A percentile compares a stretch with the other conserved stretches of the same genome.
Evolutionary conservation across 768 basidiomycete species (phyloP).

Genomic region (Pulveroboletus sp.): DNA sequence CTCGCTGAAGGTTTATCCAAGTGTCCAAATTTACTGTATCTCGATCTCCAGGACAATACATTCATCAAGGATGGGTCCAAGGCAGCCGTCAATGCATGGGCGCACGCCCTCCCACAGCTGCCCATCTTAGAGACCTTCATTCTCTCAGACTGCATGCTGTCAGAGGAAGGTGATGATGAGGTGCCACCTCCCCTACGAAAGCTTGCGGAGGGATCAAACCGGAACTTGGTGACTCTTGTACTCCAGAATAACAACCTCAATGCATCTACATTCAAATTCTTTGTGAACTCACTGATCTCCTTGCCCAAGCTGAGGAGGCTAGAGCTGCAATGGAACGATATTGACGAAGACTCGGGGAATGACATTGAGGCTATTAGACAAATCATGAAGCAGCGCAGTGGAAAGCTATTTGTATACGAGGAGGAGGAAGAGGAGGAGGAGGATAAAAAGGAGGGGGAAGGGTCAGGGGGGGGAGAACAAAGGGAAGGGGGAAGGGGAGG

Average conservation of each 20-base stretch:
- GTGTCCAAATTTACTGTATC: constrained; percentile 58
- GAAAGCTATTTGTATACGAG: constrained; percentile 61
- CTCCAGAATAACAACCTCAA: constrained; percentile 94
- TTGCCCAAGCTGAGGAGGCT: constrained; percentile 57
- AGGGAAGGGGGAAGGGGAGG: constrained; percentile 32
- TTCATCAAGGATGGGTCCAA: constrained; percentile 63
- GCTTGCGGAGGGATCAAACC: constrained; percentile 66
- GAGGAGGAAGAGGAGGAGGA: constrained; percentile 82
- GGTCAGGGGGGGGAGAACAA: constrained; percentile 13
- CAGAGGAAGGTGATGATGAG: constrained; percentile 67
- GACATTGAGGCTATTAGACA: constrained; percentile 45
- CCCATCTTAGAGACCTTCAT: constrained; percentile 72
- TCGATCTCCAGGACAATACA: constrained; percentile 93
- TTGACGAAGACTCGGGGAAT: constrained; percentile 69
- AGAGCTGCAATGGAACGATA: constrained; percentile 90
- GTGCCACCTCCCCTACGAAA: constrained; percentile 59
- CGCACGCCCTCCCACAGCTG: constrained; percentile 65
- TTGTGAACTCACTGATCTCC: constrained; percentile 63
- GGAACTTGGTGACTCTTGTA: constrained; percentile 67
- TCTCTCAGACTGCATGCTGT: constrained; percentile 87
- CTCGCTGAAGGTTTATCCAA: constrained; percentile 72
- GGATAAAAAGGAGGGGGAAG: constrained; percentile 33
- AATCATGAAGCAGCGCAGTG: constrained; percentile 59
- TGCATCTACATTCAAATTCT: constrained; percentile 54
- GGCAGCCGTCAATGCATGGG: constrained; percentile 55